Conservation (phyloP, 148 eudicot species). For the Polygonum aviculare region DNA sequence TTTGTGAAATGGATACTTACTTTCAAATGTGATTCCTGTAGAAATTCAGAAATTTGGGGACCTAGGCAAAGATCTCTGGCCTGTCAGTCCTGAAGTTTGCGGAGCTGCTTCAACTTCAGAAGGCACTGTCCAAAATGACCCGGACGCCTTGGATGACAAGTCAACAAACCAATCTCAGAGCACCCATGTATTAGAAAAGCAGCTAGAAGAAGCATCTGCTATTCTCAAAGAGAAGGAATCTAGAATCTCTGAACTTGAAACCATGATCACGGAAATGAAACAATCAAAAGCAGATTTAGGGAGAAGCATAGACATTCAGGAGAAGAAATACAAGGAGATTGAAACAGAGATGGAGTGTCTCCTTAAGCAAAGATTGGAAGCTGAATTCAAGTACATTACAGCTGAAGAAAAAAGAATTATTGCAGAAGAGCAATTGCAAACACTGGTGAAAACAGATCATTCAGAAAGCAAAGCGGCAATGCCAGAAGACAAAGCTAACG, state of each 20-base stretch:
- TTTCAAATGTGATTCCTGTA: neutral
- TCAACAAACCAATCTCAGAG: conserved; percentile 18
- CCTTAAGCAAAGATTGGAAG: conserved; percentile 55
- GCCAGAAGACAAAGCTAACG: conserved; percentile 25
- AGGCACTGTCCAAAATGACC: neutral
- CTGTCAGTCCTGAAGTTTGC: neutral
- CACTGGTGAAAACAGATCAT: conserved; percentile 18
- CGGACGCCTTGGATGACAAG: neutral
- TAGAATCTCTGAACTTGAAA: conserved; percentile 32
- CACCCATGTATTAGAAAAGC: conserved; percentile 28
- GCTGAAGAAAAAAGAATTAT: conserved; percentile 27
- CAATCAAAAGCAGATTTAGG: conserved; percentile 14
- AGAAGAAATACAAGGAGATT: conserved; percentile 22
- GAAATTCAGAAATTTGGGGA: conserved; percentile 5
- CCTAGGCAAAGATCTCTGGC: conserved; percentile 5
- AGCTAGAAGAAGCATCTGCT: conserved; percentile 39
- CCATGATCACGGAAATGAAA: conserved; percentile 14
- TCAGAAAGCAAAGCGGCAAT: conserved; percentile 24
- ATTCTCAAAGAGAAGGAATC: conserved; percentile 32
- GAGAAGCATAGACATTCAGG: conserved; percentile 14
- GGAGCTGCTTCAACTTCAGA: neutral
- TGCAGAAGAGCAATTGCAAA: conserved; percentile 27
- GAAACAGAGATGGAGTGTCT: conserved; percentile 49
- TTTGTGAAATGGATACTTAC: neutral
- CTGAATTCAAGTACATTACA: conserved; percentile 55